Evolutionary conservation across 305 asterid species (phyloP), one percentile per base, ranked within the genome.

Genomic region (Fraxinus ornus): DNA sequence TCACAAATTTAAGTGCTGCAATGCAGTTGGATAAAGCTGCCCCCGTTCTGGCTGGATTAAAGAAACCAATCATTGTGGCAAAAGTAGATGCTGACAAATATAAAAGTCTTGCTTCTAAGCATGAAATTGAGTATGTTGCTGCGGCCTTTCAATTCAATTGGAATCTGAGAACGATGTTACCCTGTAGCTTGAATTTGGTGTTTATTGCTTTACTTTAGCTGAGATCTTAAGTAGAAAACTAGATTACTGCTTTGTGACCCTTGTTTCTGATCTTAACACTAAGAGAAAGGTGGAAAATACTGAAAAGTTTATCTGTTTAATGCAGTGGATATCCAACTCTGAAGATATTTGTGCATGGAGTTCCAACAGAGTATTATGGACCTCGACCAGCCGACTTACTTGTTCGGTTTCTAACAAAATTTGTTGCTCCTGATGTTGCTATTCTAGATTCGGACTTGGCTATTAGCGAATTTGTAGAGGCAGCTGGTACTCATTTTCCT

Each of bases 251-350:
- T 64, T 30, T 47, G 36, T 12, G 79, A 73, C 4, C 79, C 52
- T 8, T 70, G 32, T 60, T 9, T 85, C 76, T 81, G 39, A 12
- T 44, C 55, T 44, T 44, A 44, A 15, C 36, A 47, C 77, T 24
- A 33, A 28, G 77, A 71, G 15, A 71, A 30, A 75, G 66, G 64
- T 35, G 68, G n/a, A 30, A 49, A 75, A 13, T 30, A 81, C 78
- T 86, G 77, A 78, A 78, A 60, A 13, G 70, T 64, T 87, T 28
- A 83, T 85, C 39, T 88, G 26, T 55, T 86, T 81, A 62, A 83
- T 95, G 91, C 96, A 95, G 99, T 83, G 98, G 97, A 76, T 95
- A 85, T 88, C 98, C 99, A 74, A 92, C 99, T 76, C 86, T 94
- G 75, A 95, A 92, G 94, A 83, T 95, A 86, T 95, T 93, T 88